These are phyloP conservation scores for Malus hybrid DNA, from an alignment of 331 rosid genomes.

Conservation along the genomic window DNA sequence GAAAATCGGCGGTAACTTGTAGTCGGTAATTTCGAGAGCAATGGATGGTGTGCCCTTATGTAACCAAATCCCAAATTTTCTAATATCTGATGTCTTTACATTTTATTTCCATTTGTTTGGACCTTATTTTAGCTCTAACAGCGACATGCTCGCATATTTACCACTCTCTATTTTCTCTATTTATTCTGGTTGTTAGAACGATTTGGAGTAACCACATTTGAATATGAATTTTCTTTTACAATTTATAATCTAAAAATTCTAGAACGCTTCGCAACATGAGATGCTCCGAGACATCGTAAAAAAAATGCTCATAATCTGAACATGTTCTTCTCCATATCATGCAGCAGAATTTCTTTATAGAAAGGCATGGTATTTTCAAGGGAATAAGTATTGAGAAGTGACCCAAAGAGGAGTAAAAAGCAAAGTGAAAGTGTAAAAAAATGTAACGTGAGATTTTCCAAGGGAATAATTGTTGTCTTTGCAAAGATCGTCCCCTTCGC, in stretches of 20 bases:
- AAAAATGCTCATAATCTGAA: background rate
- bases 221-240: too few species aligned
- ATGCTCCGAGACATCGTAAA: background rate
- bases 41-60: conserved; percentile 14
- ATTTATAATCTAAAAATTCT: too few species aligned
- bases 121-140: background rate
- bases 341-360: background rate
- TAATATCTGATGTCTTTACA: background rate
- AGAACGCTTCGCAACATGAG: background rate
- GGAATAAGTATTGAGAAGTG: background rate
- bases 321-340: background rate
- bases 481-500: conserved; percentile 27
- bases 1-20: conserved; percentile 37
- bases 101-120: background rate
- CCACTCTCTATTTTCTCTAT: background rate
- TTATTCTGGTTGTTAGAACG: background rate
- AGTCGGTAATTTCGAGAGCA: conserved; percentile 6
- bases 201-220: too few species aligned
- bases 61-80: conserved; percentile 17
- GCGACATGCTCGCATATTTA: background rate
- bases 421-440: background rate
- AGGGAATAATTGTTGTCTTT: conserved; percentile 28
- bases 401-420: background rate
- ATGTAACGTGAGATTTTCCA: background rate
- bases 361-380: conserved; percentile 9